A percentile compares a stretch with the other conserved stretches of the same genome.
These are phyloP conservation scores for Secale cereale DNA, from an alignment of 176 grass and related monocot genomes.

Conservation along the genomic window DNA sequence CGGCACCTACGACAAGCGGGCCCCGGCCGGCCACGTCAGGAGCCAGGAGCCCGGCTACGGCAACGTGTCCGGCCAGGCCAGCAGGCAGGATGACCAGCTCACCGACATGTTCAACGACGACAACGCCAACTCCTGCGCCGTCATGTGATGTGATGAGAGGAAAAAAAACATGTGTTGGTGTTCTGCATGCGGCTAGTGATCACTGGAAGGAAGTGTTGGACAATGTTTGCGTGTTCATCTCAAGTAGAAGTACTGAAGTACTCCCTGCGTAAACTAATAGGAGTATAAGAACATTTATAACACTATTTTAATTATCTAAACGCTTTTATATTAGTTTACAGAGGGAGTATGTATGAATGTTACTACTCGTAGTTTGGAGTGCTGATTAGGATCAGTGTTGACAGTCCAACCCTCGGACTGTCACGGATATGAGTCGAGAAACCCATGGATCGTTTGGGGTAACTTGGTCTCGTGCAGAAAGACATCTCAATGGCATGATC, in stretches of 20 bases:
- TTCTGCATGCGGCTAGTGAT: background rate
- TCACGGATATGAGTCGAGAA: too few relatives aligned
- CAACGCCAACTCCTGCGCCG: conserved; percentile 48
- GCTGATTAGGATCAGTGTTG: background rate
- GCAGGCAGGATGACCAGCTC: conserved; percentile 41
- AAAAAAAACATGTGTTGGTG: background rate
- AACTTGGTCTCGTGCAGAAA: too few relatives aligned
- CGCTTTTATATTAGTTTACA: too few relatives aligned
- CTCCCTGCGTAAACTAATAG: too few relatives aligned
- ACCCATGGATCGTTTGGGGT: too few relatives aligned
- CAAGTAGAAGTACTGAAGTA: background rate
- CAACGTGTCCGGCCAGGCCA: conserved; percentile 7
- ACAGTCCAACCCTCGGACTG: background rate
- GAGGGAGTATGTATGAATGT: too few relatives aligned
- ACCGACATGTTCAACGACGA: conserved; percentile 64
- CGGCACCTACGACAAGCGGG: conserved; percentile 55
- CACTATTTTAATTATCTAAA: too few relatives aligned
- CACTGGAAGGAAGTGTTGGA: background rate
- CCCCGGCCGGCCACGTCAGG: conserved; percentile 53
- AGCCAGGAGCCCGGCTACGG: conserved; percentile 29
- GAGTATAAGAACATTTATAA: too few relatives aligned
- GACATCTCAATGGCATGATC: too few relatives aligned
- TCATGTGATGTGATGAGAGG: conserved; percentile 34
- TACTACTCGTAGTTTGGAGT: background rate
- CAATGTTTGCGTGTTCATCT: background rate